phyloP scores from a whole-genome alignment of 768 basidiomycete species.

The Leccinum fibrillosum region DNA sequence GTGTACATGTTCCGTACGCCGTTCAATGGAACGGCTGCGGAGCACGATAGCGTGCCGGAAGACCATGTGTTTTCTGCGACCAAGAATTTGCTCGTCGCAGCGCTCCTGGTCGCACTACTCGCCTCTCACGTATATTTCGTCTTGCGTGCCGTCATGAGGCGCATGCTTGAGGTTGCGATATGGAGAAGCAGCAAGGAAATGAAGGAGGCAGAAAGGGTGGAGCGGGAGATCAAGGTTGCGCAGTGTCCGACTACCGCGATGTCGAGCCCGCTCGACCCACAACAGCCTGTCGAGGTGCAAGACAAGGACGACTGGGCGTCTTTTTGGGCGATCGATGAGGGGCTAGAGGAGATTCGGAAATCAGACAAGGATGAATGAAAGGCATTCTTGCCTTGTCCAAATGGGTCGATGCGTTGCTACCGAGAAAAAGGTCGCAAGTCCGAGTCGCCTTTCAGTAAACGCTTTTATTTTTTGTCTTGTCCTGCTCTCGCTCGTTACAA shows the following conservation, averaged over 20 bases:
- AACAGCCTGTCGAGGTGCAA: neutral
- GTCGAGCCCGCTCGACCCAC: neutral
- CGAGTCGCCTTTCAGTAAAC: neutral
- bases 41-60: conserved; percentile 1
- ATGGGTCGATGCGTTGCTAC: neutral
- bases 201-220: conserved; percentile 50
- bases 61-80: conserved; percentile 35
- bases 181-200: conserved; percentile 77
- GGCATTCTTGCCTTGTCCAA: neutral
- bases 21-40: conserved; percentile 12
- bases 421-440: neutral
- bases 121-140: conserved; percentile 88
- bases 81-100: conserved; percentile 54
- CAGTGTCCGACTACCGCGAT: conserved; percentile 13
- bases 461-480: neutral
- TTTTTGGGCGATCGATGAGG: conserved; percentile 77
- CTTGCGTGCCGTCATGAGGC: conserved; percentile 57
- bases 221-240: conserved; percentile 48
- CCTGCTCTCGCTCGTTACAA: too few species aligned
- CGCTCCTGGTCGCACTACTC: conserved; percentile 69
- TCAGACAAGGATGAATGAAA: conserved; percentile 56
- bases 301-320: conserved; percentile 29
- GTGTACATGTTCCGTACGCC: conserved; percentile 82
- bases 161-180: conserved; percentile 67
- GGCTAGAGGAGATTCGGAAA: conserved; percentile 66